Base-by-base conservation (phyloP, 768 basidiomycete genomes). In the Lanmaoa pseudosensibilis region DNA sequence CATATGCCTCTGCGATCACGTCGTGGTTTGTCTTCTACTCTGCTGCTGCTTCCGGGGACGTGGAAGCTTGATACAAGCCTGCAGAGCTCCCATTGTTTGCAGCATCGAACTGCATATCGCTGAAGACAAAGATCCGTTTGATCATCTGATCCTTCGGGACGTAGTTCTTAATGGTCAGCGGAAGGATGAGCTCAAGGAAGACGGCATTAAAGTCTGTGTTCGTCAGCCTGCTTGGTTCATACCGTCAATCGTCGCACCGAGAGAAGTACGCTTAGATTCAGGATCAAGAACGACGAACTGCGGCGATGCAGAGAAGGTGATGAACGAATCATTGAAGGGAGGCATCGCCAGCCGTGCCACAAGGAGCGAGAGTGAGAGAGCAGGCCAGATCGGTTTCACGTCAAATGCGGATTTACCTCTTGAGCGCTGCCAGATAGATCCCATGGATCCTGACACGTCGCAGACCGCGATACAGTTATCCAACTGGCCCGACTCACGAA, bases 401-500 rank as follows among this genome's bases (percentile, higher is more conserved):
- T 25, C 10, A n/a, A 60, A 62, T 2, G 57, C 16, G 2, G 21
- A 72, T 60, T 19, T 30, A 44, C 34, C 19, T 53, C 2, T 48
- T 9, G 41, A 33, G 0, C 21, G 5, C 2, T 25, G 1, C 1
- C 3, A 0, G 4, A 79, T 25, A 13, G 13, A 23, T 2, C 84
- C 86, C 89, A 90, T 90, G 10, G 85, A 87, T 0, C 85, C 87
- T 0, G 86, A 88, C 18, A 90, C 87, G 63, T 90, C 89, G 68
- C 86, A 89, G 27, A 90, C 63, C 0, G 88, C 88, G 25, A 91
- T 65, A 11, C 80, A 77, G 58, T 84, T 87, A 2, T 85, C 80
- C 38, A 91, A 62, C n/a, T 70, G 66, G 2, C 86, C 84, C 0
- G 78, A 72, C 32, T 82, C 80, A n/a, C 76, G 75, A 5, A 88